phyloP scores from a whole-genome alignment of 2,329 filamentous ascomycete genomes.

The Claviceps pusilla region DNA sequence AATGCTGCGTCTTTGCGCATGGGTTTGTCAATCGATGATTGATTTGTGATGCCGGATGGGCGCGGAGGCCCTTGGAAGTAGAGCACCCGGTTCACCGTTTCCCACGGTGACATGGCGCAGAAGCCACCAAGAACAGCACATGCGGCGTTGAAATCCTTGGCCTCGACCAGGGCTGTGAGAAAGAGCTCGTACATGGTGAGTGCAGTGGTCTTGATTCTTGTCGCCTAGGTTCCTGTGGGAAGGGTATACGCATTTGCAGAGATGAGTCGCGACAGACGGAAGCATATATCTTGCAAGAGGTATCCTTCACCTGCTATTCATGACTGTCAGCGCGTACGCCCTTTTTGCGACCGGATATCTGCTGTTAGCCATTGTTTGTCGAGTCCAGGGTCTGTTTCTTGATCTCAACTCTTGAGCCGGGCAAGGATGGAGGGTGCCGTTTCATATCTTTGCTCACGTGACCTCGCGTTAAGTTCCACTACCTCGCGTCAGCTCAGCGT shows the following conservation, averaged over 20 bases:
- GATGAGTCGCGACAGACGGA: not conserved
- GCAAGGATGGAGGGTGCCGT: not conserved
- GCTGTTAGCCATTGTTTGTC: not conserved
- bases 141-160: conserved; percentile 32
- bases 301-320: too few relatives aligned
- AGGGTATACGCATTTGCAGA: not conserved
- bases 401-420: not conserved
- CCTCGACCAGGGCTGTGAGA: conserved; percentile 36
- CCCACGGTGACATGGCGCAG: conserved; percentile 39
- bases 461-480: not conserved
- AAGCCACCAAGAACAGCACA: conserved; percentile 41
- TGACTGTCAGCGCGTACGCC: too few relatives aligned
- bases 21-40: conserved; percentile 23
- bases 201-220: too few relatives aligned
- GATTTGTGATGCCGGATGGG: conserved; percentile 30
- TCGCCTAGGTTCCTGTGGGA: not conserved
- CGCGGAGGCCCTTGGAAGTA: conserved; percentile 35
- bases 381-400: not conserved
- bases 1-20: conserved; percentile 22
- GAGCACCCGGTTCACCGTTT: conserved; percentile 34
- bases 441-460: conserved; percentile 3
- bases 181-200: conserved; percentile 43
- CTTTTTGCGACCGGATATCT: not conserved
- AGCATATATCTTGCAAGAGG: not conserved
- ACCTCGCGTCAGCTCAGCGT: too few relatives aligned